A percentile compares a stretch with the other conserved stretches of the same genome.
phyloP scores from a whole-genome alignment of 495 filamentous ascomycete species.

The Penicillium antarcticum region DNA sequence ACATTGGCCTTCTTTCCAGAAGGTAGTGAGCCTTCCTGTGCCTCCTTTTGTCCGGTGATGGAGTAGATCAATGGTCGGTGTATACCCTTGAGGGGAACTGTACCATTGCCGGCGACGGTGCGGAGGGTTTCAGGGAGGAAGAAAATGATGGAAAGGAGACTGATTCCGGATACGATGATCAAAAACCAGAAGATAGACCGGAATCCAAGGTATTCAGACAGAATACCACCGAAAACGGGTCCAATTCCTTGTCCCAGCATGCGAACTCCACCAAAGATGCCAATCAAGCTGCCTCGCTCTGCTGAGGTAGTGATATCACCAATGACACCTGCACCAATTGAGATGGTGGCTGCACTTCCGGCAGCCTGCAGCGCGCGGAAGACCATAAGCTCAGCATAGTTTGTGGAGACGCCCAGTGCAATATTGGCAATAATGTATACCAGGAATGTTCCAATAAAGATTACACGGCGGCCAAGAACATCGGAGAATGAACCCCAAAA shows the following conservation, averaged over 20 bases:
- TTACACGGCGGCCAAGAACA: conserved; percentile 34
- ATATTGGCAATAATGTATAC: conserved; percentile 54
- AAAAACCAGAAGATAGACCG: conserved; percentile 73
- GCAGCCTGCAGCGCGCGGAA: conserved; percentile 62
- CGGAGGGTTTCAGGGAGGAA: conserved; percentile 69
- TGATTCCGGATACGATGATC: conserved; percentile 51
- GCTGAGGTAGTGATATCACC: conserved; percentile 37
- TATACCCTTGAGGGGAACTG: conserved; percentile 31
- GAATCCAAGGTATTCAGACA: conserved; percentile 65
- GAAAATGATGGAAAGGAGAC: conserved; percentile 48
- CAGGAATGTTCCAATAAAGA: conserved; percentile 37
- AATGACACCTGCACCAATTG: conserved; percentile 42
- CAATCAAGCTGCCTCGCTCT: conserved; percentile 38
- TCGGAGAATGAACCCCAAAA: conserved; percentile 46
- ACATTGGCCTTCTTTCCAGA: conserved; percentile 24
- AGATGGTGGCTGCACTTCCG: conserved; percentile 54
- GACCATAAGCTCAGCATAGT: conserved; percentile 59
- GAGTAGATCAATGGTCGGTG: conserved; percentile 38
- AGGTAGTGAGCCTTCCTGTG: conserved; percentile 13
- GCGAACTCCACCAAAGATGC: conserved; percentile 40
- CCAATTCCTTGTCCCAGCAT: conserved; percentile 55
- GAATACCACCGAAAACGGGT: conserved; percentile 63
- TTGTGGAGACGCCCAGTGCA: conserved; percentile 58
- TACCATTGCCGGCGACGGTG: conserved; percentile 70
- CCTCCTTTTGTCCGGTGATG: conserved; percentile 29